These are phyloP conservation scores for Annulohypoxylon nitens DNA, from an alignment of 495 filamentous ascomycete genomes.

Conservation along the genomic window DNA sequence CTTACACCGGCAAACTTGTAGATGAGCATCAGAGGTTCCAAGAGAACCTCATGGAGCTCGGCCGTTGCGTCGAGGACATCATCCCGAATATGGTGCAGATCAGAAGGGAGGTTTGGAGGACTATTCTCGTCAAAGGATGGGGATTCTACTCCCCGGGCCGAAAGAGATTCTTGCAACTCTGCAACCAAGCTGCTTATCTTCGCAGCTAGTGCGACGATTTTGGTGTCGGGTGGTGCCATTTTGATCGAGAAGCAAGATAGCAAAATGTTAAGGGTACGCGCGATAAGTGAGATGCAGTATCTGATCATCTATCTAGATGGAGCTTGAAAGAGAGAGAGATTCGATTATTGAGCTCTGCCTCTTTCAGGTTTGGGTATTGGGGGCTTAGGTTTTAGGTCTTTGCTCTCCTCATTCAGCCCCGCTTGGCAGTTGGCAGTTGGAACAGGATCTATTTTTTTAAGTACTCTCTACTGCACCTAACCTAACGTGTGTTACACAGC, in stretches of 20 bases:
- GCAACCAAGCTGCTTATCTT: not conserved
- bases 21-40: not conserved
- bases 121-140: not conserved
- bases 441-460: not conserved
- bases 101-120: not conserved
- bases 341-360: not conserved
- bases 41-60: not conserved
- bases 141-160: not conserved
- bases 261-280: not conserved
- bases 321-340: not conserved
- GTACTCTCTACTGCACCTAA: not conserved
- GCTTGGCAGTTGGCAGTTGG: not conserved
- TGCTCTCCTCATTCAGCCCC: not conserved
- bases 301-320: not conserved
- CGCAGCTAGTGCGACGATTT: not conserved
- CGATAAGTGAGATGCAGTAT: not conserved
- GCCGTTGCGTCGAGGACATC: not conserved
- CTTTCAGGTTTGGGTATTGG: not conserved
- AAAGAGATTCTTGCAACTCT: not conserved
- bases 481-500: not conserved
- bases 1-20: not conserved
- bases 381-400: not conserved
- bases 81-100: not conserved
- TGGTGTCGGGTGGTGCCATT: not conserved
- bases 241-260: not conserved